Evolutionary conservation across 2,329 filamentous ascomycete genomes (phyloP), one percentile per base, ranked within the genome.

Genomic region (Claviceps citrina): DNA sequence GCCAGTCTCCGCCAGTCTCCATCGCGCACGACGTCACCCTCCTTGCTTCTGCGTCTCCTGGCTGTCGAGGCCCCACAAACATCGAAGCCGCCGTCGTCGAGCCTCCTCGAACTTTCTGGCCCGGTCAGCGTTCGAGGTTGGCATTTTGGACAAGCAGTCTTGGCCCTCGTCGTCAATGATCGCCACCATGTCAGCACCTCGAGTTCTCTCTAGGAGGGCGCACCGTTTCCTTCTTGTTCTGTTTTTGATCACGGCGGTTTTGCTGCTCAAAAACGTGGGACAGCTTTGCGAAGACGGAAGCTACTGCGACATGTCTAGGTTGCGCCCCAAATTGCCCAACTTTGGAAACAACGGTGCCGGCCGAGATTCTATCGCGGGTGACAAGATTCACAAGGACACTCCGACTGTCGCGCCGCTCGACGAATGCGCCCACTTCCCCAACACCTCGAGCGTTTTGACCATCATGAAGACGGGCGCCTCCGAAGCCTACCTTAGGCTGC

Each of bases 401-500:
- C 16, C 20, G 4, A 22, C 28, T 16, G 13, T 37, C 31, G 18
- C 28, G 9, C 16, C 28, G 40, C 36, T 58, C 30, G 50, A 54
- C 32, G 38, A 54, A 5, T 65, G 63, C 52, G 56, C 53, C 18
- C 44, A 48, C 35, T 64, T 68, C 36, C 63, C 66, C 9, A 59
- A 67, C 41, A 63, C 61, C 9, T 63, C 63, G 33, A 62, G 63
- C 45, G 58, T 70, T 26, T 55, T 69, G 22, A 55, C 75, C 20
- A 55, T 75, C 35, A 65, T 76, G 54, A 75, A 75, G 56, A 76
- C 72, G 3, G 71, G 71, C 27, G 70, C 71, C 2, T 70, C 67
- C 30, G 70, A 75, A 50, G 55, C 68, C 15, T 70, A 63, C 43
- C 57, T 64, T 24, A 67, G 64, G 34, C 53, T 76, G 2, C 69